A percentile compares a stretch with the other conserved stretches of the same genome.
phyloP scores from a whole-genome alignment of 306 rosid genomes.

The Gastrolobium villosum region DNA sequence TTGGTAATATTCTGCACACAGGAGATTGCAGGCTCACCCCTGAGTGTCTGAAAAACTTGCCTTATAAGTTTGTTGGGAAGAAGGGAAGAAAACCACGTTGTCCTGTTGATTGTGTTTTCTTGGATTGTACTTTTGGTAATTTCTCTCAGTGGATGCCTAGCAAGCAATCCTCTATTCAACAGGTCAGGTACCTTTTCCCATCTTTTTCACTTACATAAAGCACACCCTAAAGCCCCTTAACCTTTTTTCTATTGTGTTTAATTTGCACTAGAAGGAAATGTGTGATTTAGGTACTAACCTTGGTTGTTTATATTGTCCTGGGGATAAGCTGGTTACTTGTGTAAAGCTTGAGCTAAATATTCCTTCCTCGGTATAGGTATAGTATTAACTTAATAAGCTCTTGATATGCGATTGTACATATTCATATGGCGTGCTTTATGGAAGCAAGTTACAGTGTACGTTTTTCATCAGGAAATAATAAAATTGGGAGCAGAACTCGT shows the following conservation, averaged over 20 bases:
- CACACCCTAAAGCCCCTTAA: background rate
- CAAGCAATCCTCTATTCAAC: constrained; percentile 66
- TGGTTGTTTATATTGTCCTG: constrained; percentile 12
- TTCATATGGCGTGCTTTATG: constrained; percentile 11
- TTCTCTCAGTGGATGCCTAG: constrained; percentile 66
- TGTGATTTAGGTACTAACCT: constrained; percentile 1
- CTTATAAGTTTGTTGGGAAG: constrained; percentile 72
- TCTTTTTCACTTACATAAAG: background rate
- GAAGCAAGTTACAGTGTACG: no score
- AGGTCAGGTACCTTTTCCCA: constrained; percentile 63
- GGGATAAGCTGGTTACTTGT: constrained; percentile 9
- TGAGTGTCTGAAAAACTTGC: constrained; percentile 71
- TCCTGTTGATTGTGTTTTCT: constrained; percentile 72
- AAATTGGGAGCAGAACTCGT: constrained; percentile 25
- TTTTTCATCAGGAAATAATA: background rate
- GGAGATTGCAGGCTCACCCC: constrained; percentile 85
- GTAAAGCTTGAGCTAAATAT: background rate
- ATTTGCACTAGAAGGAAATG: constrained; percentile 16
- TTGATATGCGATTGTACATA: background rate
- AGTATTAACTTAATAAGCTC: background rate
- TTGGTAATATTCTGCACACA: constrained; percentile 77
- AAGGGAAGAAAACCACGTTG: constrained; percentile 63
- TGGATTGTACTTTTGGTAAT: constrained; percentile 83
- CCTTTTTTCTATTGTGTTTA: background rate
- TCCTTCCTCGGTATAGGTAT: background rate